Evolutionary conservation across 495 filamentous ascomycete genomes (phyloP).

Genomic region (Xanthoparmelia taractica): DNA sequence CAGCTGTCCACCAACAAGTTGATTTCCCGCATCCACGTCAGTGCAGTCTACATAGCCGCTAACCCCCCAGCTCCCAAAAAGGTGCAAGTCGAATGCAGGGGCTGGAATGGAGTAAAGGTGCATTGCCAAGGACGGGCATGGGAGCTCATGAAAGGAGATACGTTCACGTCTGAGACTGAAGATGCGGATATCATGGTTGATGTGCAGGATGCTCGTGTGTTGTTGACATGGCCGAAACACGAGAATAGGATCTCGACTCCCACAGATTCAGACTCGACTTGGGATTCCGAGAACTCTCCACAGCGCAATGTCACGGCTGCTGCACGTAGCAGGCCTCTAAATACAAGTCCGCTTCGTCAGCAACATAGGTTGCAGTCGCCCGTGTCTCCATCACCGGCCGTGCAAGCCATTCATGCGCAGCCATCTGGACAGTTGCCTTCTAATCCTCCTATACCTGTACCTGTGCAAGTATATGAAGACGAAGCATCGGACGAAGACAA

Average conservation of each 20-base stretch:
- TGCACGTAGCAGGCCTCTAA: conserved; percentile 13
- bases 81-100: conserved; percentile 80
- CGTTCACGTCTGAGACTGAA: conserved; percentile 84
- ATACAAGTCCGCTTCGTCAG: conserved; percentile 60
- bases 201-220: conserved; percentile 83
- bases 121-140: conserved; percentile 85
- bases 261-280: conserved; percentile 58
- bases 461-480: conserved; percentile 59
- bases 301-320: conserved; percentile 34
- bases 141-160: conserved; percentile 79
- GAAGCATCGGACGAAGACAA: conserved; percentile 31
- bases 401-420: conserved; percentile 28
- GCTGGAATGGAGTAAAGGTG: conserved; percentile 92
- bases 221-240: conserved; percentile 74
- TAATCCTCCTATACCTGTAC: conserved; percentile 37
- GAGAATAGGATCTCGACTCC: conserved; percentile 53
- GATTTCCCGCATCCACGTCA: conserved; percentile 87
- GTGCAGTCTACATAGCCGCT: conserved; percentile 69
- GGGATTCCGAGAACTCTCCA: conserved; percentile 50
- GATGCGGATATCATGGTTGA: conserved; percentile 90
- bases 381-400: conserved; percentile 64
- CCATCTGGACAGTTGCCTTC: conserved; percentile 38
- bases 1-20: conserved; percentile 84
- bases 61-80: conserved; percentile 56
- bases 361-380: conserved; percentile 57